Percentiles rank a stretch among this genome's conserved stretches.
phyloP scores from a whole-genome alignment of 495 filamentous ascomycete genomes.

The Terfezia claveryi region DNA sequence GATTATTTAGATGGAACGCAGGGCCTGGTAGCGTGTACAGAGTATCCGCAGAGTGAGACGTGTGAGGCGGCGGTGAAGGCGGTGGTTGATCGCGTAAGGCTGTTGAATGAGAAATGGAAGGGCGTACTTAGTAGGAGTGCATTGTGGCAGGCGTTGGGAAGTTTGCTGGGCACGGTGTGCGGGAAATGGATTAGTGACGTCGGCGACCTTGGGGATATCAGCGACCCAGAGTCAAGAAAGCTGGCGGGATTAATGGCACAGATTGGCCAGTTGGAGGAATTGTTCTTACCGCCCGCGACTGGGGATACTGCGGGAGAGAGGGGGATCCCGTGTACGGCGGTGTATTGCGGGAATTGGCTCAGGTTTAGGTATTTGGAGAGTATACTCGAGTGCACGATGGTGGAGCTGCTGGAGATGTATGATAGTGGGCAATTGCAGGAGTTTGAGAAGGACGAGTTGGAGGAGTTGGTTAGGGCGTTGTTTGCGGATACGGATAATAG shows the following conservation, averaged over 20 bases:
- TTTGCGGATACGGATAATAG: conserved; percentile 76
- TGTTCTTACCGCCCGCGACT: conserved; percentile 38
- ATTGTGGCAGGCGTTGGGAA: conserved; percentile 65
- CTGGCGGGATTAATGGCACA: conserved; percentile 50
- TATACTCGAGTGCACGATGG: conserved; percentile 72
- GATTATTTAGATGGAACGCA: conserved; percentile 65
- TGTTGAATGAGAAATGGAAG: conserved; percentile 54
- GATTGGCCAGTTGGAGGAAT: conserved; percentile 47
- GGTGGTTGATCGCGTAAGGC: conserved; percentile 42
- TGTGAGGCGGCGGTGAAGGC: conserved; percentile 49
- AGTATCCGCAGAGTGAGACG: conserved; percentile 38
- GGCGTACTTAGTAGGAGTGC: conserved; percentile 60
- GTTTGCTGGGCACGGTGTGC: conserved; percentile 58
- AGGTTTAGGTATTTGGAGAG: conserved; percentile 74
- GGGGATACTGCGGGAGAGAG: conserved; percentile 4
- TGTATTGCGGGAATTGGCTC: conserved; percentile 69
- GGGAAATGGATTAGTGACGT: conserved; percentile 64
- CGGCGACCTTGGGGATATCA: conserved; percentile 67
- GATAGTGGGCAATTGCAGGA: conserved; percentile 66
- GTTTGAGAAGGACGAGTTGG: conserved; percentile 61
- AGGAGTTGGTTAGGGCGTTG: conserved; percentile 67
- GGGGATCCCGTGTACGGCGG: conserved; percentile 40
- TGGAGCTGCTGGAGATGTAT: conserved; percentile 78
- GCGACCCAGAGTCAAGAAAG: conserved; percentile 63
- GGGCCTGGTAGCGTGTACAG: conserved; percentile 39